Base-by-base conservation (phyloP, 192 early-diverging fungal genomes). In the Linnemannia hyalina region DNA sequence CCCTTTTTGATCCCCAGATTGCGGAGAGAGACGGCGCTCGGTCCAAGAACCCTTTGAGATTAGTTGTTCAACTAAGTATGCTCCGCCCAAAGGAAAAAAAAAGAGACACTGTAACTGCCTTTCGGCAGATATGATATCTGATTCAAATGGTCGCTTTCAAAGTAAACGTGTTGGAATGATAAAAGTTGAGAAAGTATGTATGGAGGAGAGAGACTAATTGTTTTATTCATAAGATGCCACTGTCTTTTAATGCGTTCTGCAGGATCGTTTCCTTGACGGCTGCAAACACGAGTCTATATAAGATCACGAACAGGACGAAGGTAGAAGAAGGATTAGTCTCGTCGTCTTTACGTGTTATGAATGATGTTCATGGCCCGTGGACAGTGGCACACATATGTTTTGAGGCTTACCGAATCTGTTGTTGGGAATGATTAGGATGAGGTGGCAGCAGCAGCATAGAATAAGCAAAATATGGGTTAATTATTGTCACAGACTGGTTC, bases 231-330 rank as follows among this genome's bases (percentile, higher is more conserved):
- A 95, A 78, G 49, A 96, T 96, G 52, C 95, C 95, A 75, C 93
- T 94, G 74, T 96, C 95, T 77, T 94, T 92, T 41, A 96, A 85
- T 22, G 95, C 94, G 80, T 97, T 96, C 87, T 97, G 96, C 73
- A 98, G 88, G 73, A 97, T 96, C 2, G 96, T 98, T 79, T 97
- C 97, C 78, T 97, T 97, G 75, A 98, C 96, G 38, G 97, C 97
- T 5, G 96, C 95, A 92, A 98, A 97, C 36, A 98, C 97, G 38
- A 97, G 90, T 57, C 88, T 89, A 82, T 32, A 75, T 70, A 47
- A 32, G 3, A 42, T 10, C 15, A 54, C 60, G 13, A 49, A 76
- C 35, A 38, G 13, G 23, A 46, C 1, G 47, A 74, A 11, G 41
- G 49, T 40, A 42, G 26, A 29, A 40, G 36, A 7, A 1, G 10